A percentile compares a stretch with the other conserved stretches of the same genome.
phyloP scores from a whole-genome alignment of 441 rosid species.

The Erodium trifolium region DNA sequence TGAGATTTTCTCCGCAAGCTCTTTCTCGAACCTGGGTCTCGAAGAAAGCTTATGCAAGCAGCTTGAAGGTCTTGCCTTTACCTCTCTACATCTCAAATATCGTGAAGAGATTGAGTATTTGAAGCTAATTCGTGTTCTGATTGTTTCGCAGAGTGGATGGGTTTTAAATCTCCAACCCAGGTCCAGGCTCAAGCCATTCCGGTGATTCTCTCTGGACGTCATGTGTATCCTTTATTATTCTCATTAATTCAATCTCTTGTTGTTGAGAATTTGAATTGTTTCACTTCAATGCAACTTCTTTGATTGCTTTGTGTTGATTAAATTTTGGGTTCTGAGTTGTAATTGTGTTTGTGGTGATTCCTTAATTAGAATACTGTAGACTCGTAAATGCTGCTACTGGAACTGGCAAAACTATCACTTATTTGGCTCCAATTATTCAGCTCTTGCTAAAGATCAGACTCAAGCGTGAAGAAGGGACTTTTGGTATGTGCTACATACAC shows the following conservation, averaged over 20 bases:
- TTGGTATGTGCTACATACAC: constrained; percentile 38
- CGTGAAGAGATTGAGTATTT: not conserved
- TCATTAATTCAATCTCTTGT: not conserved
- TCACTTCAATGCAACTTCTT: too few relatives aligned
- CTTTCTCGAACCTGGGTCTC: constrained; percentile 3
- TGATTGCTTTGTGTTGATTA: too few relatives aligned
- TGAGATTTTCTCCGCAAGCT: constrained; percentile 1
- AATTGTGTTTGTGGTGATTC: constrained; percentile 3
- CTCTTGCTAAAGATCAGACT: constrained; percentile 56
- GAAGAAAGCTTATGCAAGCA: not conserved
- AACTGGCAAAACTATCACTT: constrained; percentile 85
- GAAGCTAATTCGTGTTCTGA: not conserved
- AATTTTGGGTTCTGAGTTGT: too few relatives aligned
- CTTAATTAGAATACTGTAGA: constrained; percentile 32
- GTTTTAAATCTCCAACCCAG: constrained; percentile 70
- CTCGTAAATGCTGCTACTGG: constrained; percentile 93
- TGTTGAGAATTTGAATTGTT: not conserved
- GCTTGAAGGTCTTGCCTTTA: not conserved
- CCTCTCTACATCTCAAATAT: not conserved
- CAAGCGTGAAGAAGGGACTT: constrained; percentile 70
- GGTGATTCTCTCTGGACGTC: constrained; percentile 77
- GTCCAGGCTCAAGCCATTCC: constrained; percentile 94
- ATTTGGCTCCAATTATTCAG: constrained; percentile 84
- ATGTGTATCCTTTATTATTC: constrained; percentile 52
- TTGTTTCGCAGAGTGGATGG: constrained; percentile 55